phyloP scores from a whole-genome alignment of 768 basidiomycete genomes.

The Suillus clintonianus region DNA sequence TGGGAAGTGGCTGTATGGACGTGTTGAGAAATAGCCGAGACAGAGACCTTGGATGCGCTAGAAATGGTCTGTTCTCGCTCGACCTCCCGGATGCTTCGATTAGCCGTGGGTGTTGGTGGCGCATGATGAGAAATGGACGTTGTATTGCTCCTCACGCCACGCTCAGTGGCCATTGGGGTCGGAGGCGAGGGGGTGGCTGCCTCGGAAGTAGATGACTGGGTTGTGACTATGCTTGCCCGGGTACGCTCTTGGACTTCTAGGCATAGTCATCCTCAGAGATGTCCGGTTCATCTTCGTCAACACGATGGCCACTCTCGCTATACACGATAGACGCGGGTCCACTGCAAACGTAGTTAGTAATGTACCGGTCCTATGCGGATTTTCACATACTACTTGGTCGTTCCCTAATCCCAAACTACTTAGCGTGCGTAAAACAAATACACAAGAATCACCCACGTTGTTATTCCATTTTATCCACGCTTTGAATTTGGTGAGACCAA shows the following conservation, averaged over 20 bases:
- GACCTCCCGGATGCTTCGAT: constrained; percentile 20
- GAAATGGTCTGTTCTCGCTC: constrained; percentile 26
- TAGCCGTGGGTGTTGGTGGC: constrained; percentile 5
- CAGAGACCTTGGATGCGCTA: constrained; percentile 33
- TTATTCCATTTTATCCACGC: constrained; percentile 84
- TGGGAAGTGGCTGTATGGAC: background rate
- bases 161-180: constrained; percentile 10
- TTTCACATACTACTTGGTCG: constrained; percentile 66
- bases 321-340: constrained; percentile 82
- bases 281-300: constrained; percentile 74
- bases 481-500: constrained; percentile 80
- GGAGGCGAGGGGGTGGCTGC: constrained; percentile 8
- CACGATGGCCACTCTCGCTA: constrained; percentile 75
- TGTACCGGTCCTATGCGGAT: background rate
- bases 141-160: background rate
- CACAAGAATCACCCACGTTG: constrained; percentile 50
- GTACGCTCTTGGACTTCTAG: constrained; percentile 32
- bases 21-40: constrained; percentile 20
- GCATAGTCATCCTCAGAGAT: constrained; percentile 62
- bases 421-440: constrained; percentile 2
- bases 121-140: constrained; percentile 6
- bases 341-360: constrained; percentile 36
- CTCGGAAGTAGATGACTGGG: constrained; percentile 21
- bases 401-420: constrained; percentile 45
- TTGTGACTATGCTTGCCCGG: constrained; percentile 19